Conservation (phyloP, 257 asterid genomes). For the Leptodermis oblonga region DNA sequence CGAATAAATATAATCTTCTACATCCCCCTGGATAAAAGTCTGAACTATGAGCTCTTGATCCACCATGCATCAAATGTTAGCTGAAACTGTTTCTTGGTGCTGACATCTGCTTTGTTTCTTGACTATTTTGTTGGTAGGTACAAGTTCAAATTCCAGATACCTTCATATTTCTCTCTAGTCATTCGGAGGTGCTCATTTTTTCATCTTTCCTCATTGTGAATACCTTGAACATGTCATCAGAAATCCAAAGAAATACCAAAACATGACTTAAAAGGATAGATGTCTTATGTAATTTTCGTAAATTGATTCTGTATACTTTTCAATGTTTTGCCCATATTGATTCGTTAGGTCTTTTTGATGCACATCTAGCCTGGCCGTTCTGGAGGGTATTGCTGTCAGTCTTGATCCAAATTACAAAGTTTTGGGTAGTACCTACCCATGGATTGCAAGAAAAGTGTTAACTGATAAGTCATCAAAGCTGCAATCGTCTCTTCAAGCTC, state of each 20-base stretch:
- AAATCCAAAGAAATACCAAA: not conserved
- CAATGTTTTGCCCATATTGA: not conserved
- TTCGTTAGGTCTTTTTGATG: not conserved
- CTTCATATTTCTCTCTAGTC: constrained; percentile 90
- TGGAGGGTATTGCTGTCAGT: constrained; percentile 91
- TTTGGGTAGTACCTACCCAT: constrained; percentile 95
- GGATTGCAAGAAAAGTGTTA: constrained; percentile 95
- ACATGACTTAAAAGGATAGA: not conserved
- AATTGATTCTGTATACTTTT: constrained; percentile 4
- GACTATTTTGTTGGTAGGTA: constrained; percentile 54
- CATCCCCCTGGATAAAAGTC: not conserved
- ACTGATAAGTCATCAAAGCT: constrained; percentile 83
- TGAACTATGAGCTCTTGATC: not conserved
- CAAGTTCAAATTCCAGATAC: constrained; percentile 89
- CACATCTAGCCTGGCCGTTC: constrained; percentile 78
- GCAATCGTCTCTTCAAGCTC: constrained; percentile 65
- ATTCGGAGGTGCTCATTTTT: constrained; percentile 63
- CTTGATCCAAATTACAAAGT: constrained; percentile 80
- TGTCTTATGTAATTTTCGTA: not conserved
- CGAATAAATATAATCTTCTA: not conserved
- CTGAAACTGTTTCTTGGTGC: not conserved
- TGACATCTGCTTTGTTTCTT: not conserved
- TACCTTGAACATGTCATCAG: not conserved
- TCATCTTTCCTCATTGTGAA: constrained; percentile 4
- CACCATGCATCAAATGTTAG: not conserved